phyloP scores from a whole-genome alignment of 1,139 yeast species.

The Pichia sp. region DNA sequence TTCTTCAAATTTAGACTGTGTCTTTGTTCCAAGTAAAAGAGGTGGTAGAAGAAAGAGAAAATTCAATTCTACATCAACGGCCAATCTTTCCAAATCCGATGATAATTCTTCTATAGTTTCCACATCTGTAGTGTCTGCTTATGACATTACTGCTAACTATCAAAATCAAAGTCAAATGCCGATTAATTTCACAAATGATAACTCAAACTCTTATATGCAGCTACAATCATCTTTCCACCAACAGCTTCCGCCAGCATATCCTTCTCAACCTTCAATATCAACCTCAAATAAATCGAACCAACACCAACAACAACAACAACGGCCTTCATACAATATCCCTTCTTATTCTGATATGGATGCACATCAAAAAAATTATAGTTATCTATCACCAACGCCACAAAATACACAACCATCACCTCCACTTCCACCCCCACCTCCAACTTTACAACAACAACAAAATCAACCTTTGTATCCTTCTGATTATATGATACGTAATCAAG shows the following conservation, averaged over 20 bases:
- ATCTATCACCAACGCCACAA: slow-evolving; percentile 1
- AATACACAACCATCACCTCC: background rate
- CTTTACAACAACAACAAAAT: background rate
- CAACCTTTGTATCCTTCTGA: too few relatives aligned
- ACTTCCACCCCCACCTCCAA: background rate
- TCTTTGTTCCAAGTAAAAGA: slow-evolving; percentile 52
- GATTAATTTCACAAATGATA: too few relatives aligned
- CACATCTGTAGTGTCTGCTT: slow-evolving; percentile 1
- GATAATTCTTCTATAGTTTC: slow-evolving; percentile 10
- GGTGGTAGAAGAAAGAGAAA: slow-evolving; percentile 48
- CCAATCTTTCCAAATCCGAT: background rate
- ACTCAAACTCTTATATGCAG: background rate
- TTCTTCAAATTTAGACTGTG: slow-evolving; percentile 44
- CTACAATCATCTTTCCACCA: background rate
- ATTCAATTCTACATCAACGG: slow-evolving; percentile 5
- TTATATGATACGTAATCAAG: background rate
- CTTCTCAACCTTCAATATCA: too few relatives aligned
- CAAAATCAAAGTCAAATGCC: too few relatives aligned
- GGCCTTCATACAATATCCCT: too few relatives aligned
- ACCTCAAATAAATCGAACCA: background rate
- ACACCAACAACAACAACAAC: background rate
- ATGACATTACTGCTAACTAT: background rate
- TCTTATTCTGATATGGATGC: too few relatives aligned
- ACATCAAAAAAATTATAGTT: too few relatives aligned
- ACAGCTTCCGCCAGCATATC: background rate